These are phyloP conservation scores for Solanum hybrid DNA, from an alignment of 305 asterid species.

Conservation along the genomic window DNA sequence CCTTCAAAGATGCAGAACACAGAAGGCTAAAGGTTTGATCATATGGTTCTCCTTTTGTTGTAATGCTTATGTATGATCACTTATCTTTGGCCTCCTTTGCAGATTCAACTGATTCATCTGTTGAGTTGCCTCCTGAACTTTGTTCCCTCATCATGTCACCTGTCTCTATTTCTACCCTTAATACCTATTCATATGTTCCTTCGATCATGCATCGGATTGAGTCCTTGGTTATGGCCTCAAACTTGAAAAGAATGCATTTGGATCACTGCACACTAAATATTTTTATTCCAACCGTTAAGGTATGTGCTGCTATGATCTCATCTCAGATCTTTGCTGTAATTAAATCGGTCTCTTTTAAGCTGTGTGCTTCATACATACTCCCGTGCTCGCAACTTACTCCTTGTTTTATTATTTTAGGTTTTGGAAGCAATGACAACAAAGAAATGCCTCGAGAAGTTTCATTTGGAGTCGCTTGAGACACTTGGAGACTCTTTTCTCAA, in stretches of 20 bases:
- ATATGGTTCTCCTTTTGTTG: background rate
- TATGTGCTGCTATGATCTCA: background rate
- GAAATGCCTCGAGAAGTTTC: background rate
- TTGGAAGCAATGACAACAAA: background rate
- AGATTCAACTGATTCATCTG: conserved; percentile 11
- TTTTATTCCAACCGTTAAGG: background rate
- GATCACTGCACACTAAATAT: background rate
- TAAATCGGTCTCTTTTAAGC: background rate
- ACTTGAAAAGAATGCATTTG: background rate
- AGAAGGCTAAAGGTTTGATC: conserved; percentile 1
- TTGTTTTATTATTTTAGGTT: background rate
- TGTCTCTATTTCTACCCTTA: background rate
- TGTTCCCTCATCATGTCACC: background rate
- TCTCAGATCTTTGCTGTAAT: background rate
- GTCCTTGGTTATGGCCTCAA: background rate
- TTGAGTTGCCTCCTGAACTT: background rate
- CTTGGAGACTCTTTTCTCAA: background rate
- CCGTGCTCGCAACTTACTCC: background rate
- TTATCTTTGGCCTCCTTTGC: background rate
- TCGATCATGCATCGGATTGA: background rate
- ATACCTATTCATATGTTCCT: background rate
- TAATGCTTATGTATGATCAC: background rate
- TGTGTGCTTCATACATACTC: background rate
- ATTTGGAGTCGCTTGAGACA: background rate
- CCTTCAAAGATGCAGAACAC: conserved; percentile 39